phyloP scores from a whole-genome alignment of 768 basidiomycete species.

The Lactarius deliciosus region DNA sequence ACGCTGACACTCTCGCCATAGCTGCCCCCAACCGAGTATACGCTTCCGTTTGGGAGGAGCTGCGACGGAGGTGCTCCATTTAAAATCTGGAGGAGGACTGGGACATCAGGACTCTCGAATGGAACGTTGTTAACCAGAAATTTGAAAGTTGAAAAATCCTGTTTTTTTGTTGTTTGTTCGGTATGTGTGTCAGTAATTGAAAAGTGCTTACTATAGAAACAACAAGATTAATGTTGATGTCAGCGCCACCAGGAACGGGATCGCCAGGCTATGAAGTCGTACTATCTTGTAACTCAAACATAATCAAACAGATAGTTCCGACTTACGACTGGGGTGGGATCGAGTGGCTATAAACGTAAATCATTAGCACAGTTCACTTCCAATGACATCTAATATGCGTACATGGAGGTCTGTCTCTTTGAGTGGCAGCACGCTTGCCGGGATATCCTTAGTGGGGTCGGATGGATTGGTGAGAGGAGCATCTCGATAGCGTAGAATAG shows the following conservation, averaged over 20 bases:
- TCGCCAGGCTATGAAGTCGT: constrained; percentile 11
- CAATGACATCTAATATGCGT: not conserved
- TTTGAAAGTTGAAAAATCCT: not conserved
- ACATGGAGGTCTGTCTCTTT: constrained; percentile 21
- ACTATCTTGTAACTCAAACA: not conserved
- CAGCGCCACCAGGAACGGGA: constrained; percentile 4
- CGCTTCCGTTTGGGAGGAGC: constrained; percentile 48
- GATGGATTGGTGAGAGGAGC: not conserved
- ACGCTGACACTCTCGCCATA: constrained; percentile 36
- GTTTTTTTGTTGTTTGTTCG: not conserved
- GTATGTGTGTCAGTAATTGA: not conserved
- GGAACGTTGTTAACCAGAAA: constrained; percentile 40
- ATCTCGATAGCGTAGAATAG: constrained; percentile 23
- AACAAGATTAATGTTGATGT: constrained; percentile 12
- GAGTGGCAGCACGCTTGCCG: not conserved
- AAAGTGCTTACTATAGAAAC: constrained; percentile 1
- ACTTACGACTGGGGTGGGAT: constrained; percentile 19
- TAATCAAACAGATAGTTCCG: not conserved
- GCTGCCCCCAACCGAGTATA: constrained; percentile 47
- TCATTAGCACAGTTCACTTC: constrained; percentile 14
- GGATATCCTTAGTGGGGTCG: constrained; percentile 14
- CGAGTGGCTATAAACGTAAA: constrained; percentile 9
- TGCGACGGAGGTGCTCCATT: too few species aligned
- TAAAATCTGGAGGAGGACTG: constrained; percentile 54
- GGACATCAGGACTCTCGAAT: constrained; percentile 40